These are phyloP conservation scores for Ganoderma sinense DNA, from an alignment of 1,284 basidiomycete genomes.

Conservation along the genomic window DNA sequence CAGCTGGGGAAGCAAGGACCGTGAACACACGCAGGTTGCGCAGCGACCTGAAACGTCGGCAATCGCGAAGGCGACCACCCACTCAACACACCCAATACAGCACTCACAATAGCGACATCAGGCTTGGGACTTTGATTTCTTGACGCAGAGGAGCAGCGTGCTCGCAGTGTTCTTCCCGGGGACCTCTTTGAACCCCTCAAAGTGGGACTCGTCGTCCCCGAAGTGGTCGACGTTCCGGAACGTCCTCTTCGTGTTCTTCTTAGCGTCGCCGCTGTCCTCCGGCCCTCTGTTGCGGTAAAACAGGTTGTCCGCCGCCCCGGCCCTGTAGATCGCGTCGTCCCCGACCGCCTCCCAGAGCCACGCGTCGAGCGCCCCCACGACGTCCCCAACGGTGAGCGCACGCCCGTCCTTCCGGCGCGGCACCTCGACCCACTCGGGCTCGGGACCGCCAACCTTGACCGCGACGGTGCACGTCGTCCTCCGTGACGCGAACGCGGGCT, in stretches of 20 bases:
- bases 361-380: constrained; percentile 1
- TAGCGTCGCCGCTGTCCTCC: background rate
- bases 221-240: constrained; percentile 4
- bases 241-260: background rate
- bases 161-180: background rate
- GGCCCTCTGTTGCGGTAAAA: background rate
- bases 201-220: background rate
- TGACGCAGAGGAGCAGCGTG: background rate
- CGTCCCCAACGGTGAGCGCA: constrained; percentile 6
- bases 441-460: background rate
- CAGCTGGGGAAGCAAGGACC: background rate
- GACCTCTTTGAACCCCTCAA: background rate
- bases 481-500: background rate
- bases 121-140: no score
- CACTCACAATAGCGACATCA: background rate
- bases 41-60: background rate
- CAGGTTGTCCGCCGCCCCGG: background rate
- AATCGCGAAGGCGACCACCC: background rate
- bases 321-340: background rate
- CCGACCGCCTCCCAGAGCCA: background rate
- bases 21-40: background rate
- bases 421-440: background rate
- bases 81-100: no score
- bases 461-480: background rate
- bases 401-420: background rate